These are phyloP conservation scores for Aspergillus spinulosporus DNA, from an alignment of 2,329 filamentous ascomycete species.

Conservation along the genomic window DNA sequence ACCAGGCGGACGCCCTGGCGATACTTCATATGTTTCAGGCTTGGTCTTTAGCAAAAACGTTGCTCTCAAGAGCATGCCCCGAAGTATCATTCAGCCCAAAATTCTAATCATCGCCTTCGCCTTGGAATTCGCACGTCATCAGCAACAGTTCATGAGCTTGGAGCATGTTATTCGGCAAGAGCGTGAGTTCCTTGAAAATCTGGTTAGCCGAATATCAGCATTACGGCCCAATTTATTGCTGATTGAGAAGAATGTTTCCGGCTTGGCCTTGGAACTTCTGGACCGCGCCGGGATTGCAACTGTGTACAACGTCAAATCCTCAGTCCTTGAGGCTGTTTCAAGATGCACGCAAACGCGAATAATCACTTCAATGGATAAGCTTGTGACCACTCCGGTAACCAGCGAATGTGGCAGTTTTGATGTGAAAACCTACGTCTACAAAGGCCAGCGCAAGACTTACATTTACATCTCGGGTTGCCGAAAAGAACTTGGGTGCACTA, in stretches of 20 bases:
- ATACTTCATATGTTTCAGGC: slow-evolving; percentile 95
- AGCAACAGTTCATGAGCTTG: slow-evolving; percentile 95
- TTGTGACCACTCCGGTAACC: slow-evolving; percentile 71
- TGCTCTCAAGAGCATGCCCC: slow-evolving; percentile 92
- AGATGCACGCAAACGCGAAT: slow-evolving; percentile 88
- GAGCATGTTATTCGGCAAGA: slow-evolving; percentile 97
- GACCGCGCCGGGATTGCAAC: slow-evolving; percentile 88
- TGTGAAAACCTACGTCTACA: slow-evolving; percentile 90
- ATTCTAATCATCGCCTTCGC: slow-evolving; percentile 93
- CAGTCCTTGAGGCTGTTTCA: slow-evolving; percentile 91
- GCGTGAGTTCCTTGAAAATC: slow-evolving; percentile 84
- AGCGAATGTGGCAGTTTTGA: slow-evolving; percentile 87
- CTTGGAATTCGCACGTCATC: slow-evolving; percentile 91
- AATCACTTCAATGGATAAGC: slow-evolving; percentile 92
- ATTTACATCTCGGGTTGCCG: slow-evolving; percentile 91
- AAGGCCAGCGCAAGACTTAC: slow-evolving; percentile 85
- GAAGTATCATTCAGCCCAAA: slow-evolving; percentile 77
- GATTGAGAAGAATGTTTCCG: slow-evolving; percentile 91
- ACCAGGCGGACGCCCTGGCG: slow-evolving; percentile 80
- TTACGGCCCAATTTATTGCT: slow-evolving; percentile 81
- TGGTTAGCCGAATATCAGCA: slow-evolving; percentile 87
- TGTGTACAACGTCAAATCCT: slow-evolving; percentile 93
- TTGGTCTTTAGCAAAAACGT: slow-evolving; percentile 97
- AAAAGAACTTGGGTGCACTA: slow-evolving; percentile 89
- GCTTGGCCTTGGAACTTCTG: slow-evolving; percentile 83